Evolutionary conservation across 2,329 filamentous ascomycete genomes (phyloP).

Genomic region (Colletotrichum incanum): DNA sequence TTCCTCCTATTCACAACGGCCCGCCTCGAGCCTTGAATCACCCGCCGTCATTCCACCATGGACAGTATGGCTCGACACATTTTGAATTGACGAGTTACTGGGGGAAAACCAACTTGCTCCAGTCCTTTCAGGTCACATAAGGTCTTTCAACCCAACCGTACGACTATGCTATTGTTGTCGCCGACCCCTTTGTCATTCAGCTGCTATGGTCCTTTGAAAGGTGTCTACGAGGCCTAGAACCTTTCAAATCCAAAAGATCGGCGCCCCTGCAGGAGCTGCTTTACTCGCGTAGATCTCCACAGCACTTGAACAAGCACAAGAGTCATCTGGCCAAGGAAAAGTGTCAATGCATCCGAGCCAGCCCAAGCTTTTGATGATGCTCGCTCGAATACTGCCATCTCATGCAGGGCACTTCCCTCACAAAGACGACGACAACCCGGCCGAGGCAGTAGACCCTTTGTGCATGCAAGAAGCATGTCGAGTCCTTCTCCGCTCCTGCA

Average conservation of each 20-base stretch:
- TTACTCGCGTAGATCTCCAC: background rate
- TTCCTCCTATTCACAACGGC: background rate
- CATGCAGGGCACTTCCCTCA: background rate
- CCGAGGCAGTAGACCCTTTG: slow-evolving; percentile 7
- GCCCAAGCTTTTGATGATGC: background rate
- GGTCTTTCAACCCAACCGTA: background rate
- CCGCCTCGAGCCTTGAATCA: background rate
- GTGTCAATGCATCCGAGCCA: slow-evolving; percentile 19
- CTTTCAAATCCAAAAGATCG: background rate
- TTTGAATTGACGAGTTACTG: background rate
- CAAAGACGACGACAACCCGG: background rate
- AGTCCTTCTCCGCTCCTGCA: background rate
- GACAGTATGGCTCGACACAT: background rate
- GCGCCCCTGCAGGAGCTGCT: background rate
- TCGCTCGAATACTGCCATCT: background rate
- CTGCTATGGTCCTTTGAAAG: background rate
- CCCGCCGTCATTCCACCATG: background rate
- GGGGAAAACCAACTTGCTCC: background rate
- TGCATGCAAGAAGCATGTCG: slow-evolving; percentile 8
- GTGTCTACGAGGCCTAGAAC: background rate
- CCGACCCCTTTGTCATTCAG: slow-evolving; percentile 10
- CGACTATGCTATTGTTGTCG: background rate
- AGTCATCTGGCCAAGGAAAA: no score
- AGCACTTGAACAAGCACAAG: background rate
- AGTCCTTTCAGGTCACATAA: background rate